phyloP scores from a whole-genome alignment of 2,329 filamentous ascomycete genomes.

The Trichoderma guizhouense region DNA sequence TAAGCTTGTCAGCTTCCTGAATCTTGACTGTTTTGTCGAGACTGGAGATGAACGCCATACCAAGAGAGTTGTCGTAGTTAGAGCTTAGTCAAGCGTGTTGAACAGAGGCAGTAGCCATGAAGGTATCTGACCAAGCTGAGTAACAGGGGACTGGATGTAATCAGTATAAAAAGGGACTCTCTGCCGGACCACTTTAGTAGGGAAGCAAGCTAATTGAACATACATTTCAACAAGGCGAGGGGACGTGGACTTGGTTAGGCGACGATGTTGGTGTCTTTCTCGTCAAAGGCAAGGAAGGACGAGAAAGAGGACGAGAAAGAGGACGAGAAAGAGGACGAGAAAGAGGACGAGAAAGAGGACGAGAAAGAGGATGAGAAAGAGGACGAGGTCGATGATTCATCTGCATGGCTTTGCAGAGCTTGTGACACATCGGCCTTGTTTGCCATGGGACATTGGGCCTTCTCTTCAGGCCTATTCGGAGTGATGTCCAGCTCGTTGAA shows the following conservation, averaged over 20 bases:
- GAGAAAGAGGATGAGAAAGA: neutral
- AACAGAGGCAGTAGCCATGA: neutral
- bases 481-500: neutral
- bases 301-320: neutral
- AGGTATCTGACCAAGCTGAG: neutral
- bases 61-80: conserved; percentile 46
- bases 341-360: neutral
- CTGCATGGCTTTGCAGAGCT: neutral
- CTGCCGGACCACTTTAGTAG: neutral
- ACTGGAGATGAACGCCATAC: conserved; percentile 55
- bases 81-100: conserved; percentile 35
- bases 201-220: neutral
- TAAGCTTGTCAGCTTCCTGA: conserved; percentile 45
- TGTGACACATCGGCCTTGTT: neutral
- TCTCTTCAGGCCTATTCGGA: no score
- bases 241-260: neutral
- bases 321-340: no score
- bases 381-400: neutral
- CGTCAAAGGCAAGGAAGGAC: neutral
- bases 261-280: neutral
- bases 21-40: conserved; percentile 61
- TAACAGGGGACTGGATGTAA: neutral
- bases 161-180: neutral
- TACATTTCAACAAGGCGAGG: neutral
- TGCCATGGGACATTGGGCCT: no score